Evolutionary conservation across 345 rosid species (phyloP).

Genomic region (Moricandia arvensis): DNA sequence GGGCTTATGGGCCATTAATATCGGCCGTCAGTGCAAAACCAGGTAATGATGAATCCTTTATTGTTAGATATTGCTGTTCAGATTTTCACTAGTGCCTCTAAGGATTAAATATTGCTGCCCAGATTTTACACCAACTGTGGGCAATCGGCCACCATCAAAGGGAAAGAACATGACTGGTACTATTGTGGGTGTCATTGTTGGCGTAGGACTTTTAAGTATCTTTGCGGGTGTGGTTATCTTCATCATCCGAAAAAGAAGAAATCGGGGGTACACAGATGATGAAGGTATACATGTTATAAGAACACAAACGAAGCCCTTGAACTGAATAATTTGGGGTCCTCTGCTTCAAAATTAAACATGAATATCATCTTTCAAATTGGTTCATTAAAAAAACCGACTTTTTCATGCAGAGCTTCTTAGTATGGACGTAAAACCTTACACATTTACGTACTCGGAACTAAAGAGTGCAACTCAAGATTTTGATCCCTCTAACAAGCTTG

Average conservation of each 20-base stretch:
- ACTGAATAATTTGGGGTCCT: background rate
- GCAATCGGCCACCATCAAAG: slow-evolving; percentile 43
- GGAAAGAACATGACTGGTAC: slow-evolving; percentile 26
- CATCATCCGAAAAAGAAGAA: slow-evolving; percentile 43
- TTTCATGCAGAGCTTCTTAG: slow-evolving; percentile 47
- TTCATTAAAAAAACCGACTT: background rate
- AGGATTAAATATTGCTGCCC: slow-evolving; percentile 13
- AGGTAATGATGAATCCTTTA: slow-evolving; percentile 37
- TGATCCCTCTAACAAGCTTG: slow-evolving; percentile 57
- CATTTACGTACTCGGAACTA: slow-evolving; percentile 58
- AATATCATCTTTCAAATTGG: background rate
- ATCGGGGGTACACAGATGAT: slow-evolving; percentile 37
- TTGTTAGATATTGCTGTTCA: background rate
- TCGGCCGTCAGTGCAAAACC: slow-evolving; percentile 64
- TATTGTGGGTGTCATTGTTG: slow-evolving; percentile 37
- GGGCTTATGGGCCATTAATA: slow-evolving; percentile 40
- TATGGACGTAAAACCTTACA: slow-evolving; percentile 55
- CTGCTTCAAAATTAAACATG: background rate
- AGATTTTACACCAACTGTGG: slow-evolving; percentile 69
- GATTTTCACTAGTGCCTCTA: background rate
- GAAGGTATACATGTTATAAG: slow-evolving; percentile 51
- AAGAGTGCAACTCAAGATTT: slow-evolving; percentile 67
- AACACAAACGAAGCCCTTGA: background rate
- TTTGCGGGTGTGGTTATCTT: slow-evolving; percentile 34
- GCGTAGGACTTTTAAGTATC: slow-evolving; percentile 34